Base-by-base conservation (phyloP, 2,329 filamentous ascomycete species). In the Trichoderma sp. region DNA sequence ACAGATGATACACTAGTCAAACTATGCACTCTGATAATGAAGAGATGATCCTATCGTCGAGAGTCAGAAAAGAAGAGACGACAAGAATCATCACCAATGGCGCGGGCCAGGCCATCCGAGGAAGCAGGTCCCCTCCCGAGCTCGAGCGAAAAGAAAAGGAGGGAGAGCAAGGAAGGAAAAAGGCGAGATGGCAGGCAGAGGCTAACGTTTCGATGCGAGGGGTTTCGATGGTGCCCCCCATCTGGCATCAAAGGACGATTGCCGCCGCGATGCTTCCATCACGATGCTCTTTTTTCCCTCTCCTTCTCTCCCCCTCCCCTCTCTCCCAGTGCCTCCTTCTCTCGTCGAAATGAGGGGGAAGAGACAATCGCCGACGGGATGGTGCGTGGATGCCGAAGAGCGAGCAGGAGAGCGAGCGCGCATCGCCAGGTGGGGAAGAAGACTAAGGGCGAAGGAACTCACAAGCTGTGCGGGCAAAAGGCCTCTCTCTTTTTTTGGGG, bases 1-100 rank as follows among this genome's bases (percentile, higher is more conserved):
- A 69, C 68, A 69, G 69, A 71, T 69, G 72, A 74, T 74, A 70
- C 73, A 78, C 75, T 75, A 72, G 69, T 67, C 69, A 69, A 71
- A 39, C 34, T 72, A 69, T 54, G 52, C 50, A 61, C 26, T 52
- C 59, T 48, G 61, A 17, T 24, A 57, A 57, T 48, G n/a, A 54
- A 63, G 43, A 34, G 60, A 54, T 63, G 39, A 50, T 48, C 43
- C 59, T 62, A 44, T 54, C 48, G 54, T 54, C 39, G 43, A 45
- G 44, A 17, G 59, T 62, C 45, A 62, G 59, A 62, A 39, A 34
- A 10, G 52, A 39, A 62, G 39, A 41, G 19, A 24, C 45, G 30
- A 19, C 19, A 28, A 52, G 26, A 21, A 45, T 19, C 47, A 45
- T 54, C 59, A 62, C 54, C 59, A 54, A 62, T 50, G 51, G 52